Conservation (phyloP, 2,329 filamentous ascomycete genomes). For the Colletotrichum camelliae region DNA sequence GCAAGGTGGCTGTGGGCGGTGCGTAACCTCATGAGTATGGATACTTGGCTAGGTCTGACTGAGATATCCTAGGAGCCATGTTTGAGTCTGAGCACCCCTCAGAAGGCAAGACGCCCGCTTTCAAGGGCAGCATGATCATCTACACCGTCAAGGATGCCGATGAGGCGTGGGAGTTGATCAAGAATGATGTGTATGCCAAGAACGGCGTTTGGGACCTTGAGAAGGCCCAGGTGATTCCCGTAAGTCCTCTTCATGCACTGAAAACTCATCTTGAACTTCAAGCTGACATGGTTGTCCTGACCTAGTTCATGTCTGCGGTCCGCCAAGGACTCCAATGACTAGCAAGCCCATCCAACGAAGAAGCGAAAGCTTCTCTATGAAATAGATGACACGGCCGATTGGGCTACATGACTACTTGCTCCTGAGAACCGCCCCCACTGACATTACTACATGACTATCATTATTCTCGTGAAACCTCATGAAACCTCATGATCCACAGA, state of each 20-base stretch:
- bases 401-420: background rate
- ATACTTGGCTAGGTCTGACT: background rate
- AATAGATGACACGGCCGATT: background rate
- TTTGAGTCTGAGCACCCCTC: constrained; percentile 6
- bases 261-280: background rate
- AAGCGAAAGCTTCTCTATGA: background rate
- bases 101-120: background rate
- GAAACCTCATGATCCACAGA: background rate
- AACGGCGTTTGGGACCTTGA: constrained; percentile 28
- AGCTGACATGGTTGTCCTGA: background rate
- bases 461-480: background rate
- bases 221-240: constrained; percentile 27
- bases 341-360: background rate
- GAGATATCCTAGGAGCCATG: background rate
- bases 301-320: background rate
- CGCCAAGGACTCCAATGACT: background rate
- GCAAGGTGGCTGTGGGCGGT: constrained; percentile 23
- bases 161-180: constrained; percentile 24
- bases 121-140: constrained; percentile 14
- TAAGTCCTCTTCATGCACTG: background rate
- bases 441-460: background rate
- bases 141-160: constrained; percentile 8
- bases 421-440: background rate
- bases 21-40: background rate
- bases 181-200: constrained; percentile 25